phyloP scores from a whole-genome alignment of 371 early-diverging fungal species.

The Mortierella sp. region DNA sequence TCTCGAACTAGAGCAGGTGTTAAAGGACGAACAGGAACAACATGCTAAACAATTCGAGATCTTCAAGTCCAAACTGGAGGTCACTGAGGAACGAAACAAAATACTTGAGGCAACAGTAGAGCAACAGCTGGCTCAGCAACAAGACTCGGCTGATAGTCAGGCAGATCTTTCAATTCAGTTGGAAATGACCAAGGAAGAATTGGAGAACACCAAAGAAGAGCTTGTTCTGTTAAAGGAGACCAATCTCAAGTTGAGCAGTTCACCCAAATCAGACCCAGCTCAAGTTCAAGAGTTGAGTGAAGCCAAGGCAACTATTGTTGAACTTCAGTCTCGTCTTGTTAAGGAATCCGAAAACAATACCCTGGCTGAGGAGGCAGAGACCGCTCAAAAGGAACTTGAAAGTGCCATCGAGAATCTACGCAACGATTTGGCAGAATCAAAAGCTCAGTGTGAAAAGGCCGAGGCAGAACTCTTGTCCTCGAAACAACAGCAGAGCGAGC shows the following conservation, averaged over 20 bases:
- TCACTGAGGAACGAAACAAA: slow-evolving; percentile 15
- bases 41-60: slow-evolving; percentile 8
- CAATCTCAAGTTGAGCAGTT: slow-evolving; percentile 17
- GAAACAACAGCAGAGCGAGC: slow-evolving; percentile 8
- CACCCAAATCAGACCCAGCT: slow-evolving; percentile 10
- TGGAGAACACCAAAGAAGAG: slow-evolving; percentile 37
- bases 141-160: slow-evolving; percentile 15
- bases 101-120: slow-evolving; percentile 7
- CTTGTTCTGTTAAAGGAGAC: slow-evolving; percentile 13
- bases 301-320: slow-evolving; percentile 28
- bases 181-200: slow-evolving; percentile 33
- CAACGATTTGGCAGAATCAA: slow-evolving; percentile 12
- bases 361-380: background rate
- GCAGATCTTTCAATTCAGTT: slow-evolving; percentile 29
- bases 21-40: slow-evolving; percentile 27
- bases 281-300: slow-evolving; percentile 23
- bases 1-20: slow-evolving; percentile 3
- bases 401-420: slow-evolving; percentile 9
- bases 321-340: slow-evolving; percentile 21
- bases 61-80: slow-evolving; percentile 24
- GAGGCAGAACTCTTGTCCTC: slow-evolving; percentile 21
- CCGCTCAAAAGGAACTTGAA: slow-evolving; percentile 21
- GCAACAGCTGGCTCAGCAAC: slow-evolving; percentile 10
- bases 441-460: slow-evolving; percentile 9
- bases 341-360: slow-evolving; percentile 10